phyloP scores from a whole-genome alignment of 495 filamentous ascomycete genomes.

The Penicillium herquei region DNA sequence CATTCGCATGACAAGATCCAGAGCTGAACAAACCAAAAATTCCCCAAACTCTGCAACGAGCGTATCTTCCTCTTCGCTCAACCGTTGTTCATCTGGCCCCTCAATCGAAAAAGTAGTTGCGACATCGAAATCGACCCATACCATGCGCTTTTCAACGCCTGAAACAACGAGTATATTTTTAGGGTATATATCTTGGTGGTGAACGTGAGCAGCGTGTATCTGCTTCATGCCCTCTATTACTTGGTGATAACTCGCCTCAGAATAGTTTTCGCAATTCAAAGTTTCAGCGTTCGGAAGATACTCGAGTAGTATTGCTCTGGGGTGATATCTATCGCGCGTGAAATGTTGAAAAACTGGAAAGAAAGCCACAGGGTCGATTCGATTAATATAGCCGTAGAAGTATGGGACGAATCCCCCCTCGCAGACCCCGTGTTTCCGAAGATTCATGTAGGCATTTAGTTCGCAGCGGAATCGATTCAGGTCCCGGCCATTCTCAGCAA shows the following conservation, averaged over 20 bases:
- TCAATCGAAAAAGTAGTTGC: constrained; percentile 22
- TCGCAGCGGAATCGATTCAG: constrained; percentile 21
- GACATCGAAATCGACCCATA: constrained; percentile 26
- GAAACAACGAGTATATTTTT: constrained; percentile 18
- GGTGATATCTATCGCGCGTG: neutral
- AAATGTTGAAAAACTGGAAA: constrained; percentile 13
- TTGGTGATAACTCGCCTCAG: constrained; percentile 9
- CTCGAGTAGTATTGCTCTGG: constrained; percentile 19
- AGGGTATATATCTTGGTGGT: constrained; percentile 18
- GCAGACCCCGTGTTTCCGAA: constrained; percentile 10
- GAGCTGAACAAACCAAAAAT: too few relatives aligned
- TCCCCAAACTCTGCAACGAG: too few relatives aligned
- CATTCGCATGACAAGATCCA: too few relatives aligned
- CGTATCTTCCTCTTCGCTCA: too few relatives aligned
- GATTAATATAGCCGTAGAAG: constrained; percentile 15
- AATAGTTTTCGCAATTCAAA: constrained; percentile 24
- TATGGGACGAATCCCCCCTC: constrained; percentile 10
- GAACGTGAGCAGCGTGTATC: constrained; percentile 10
- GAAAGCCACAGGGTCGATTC: constrained; percentile 16
- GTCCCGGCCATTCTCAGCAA: constrained; percentile 16
- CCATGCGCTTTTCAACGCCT: constrained; percentile 8
- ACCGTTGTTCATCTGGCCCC: too few relatives aligned
- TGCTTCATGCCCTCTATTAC: constrained; percentile 16
- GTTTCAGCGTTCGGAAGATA: constrained; percentile 13
- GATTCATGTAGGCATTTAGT: constrained; percentile 17